phyloP scores from a whole-genome alignment of 768 basidiomycete genomes.

The Asterophora parasitica region DNA sequence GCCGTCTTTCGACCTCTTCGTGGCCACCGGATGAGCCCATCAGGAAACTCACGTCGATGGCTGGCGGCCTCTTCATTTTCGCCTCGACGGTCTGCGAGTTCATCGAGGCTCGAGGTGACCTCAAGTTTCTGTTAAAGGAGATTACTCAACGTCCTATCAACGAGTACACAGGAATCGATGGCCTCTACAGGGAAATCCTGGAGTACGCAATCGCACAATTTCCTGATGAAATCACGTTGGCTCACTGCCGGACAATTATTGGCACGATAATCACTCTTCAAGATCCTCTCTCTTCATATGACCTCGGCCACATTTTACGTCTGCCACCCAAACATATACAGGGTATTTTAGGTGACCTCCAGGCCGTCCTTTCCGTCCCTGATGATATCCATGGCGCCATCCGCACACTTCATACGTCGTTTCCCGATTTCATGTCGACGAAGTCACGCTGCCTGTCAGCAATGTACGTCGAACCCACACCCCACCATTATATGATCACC shows the following conservation, averaged over 20 bases:
- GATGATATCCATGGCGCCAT: slow-evolving; percentile 9
- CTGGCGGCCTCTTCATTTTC: slow-evolving; percentile 19
- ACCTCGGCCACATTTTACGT: slow-evolving; percentile 11
- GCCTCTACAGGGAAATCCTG: slow-evolving; percentile 13
- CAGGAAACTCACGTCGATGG: slow-evolving; percentile 10
- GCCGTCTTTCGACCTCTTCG: slow-evolving; percentile 4
- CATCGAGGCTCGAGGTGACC: slow-evolving; percentile 16
- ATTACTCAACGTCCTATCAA: slow-evolving; percentile 11
- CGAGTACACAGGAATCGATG: slow-evolving; percentile 15
- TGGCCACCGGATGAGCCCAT: slow-evolving; percentile 18
- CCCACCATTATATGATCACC: slow-evolving; percentile 11
- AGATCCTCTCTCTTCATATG: slow-evolving; percentile 13
- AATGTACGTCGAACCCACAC: slow-evolving; percentile 15
- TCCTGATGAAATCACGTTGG: slow-evolving; percentile 9
- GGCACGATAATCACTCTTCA: slow-evolving; percentile 13
- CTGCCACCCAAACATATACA: slow-evolving; percentile 16
- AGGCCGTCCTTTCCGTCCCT: slow-evolving; percentile 15
- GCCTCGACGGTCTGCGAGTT: slow-evolving; percentile 18
- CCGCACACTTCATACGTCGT: slow-evolving; percentile 13
- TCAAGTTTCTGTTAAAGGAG: slow-evolving; percentile 14
- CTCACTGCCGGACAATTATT: slow-evolving; percentile 13
- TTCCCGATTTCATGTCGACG: slow-evolving; percentile 14
- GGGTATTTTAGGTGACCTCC: slow-evolving; percentile 13
- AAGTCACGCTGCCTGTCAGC: slow-evolving; percentile 7
- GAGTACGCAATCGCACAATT: slow-evolving; percentile 14